Percentiles rank a stretch among this genome's conserved stretches.
Evolutionary conservation across 2,329 filamentous ascomycete genomes (phyloP).

Genomic region (Xylaria sp.): DNA sequence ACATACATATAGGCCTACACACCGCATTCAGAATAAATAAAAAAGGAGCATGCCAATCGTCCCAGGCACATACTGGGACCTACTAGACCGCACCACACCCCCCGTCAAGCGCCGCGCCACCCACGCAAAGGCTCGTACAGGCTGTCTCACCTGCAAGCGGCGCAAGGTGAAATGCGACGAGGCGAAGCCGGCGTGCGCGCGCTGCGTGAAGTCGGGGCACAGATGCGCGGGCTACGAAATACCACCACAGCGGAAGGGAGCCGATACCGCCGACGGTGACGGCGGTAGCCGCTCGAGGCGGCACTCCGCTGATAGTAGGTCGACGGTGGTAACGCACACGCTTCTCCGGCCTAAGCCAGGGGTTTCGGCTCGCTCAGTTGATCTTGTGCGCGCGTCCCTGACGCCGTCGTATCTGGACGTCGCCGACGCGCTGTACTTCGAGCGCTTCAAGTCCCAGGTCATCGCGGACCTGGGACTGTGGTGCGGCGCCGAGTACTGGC

Average conservation of each 20-base stretch:
- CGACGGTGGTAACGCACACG: background rate
- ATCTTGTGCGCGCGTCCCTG: constrained; percentile 34
- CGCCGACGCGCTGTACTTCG: constrained; percentile 40
- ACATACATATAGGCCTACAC: background rate
- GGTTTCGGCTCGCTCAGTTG: too few species aligned
- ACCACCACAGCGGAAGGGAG: constrained; percentile 7
- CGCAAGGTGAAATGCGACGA: constrained; percentile 44
- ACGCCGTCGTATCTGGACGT: constrained; percentile 36
- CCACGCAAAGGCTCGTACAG: constrained; percentile 42
- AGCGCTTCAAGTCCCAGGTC: constrained; percentile 41
- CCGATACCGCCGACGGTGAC: background rate
- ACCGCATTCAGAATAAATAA: background rate
- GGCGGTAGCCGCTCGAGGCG: background rate
- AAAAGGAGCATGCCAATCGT: constrained; percentile 36
- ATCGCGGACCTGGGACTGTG: constrained; percentile 37
- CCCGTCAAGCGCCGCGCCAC: constrained; percentile 38
- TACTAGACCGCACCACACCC: constrained; percentile 38
- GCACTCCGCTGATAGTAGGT: background rate
- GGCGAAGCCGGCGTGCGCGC: constrained; percentile 39
- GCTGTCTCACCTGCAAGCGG: constrained; percentile 43
- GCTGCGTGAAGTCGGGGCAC: constrained; percentile 39
- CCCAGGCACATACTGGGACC: constrained; percentile 41
- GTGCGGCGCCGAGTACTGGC: constrained; percentile 41
- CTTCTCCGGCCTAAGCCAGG: constrained; percentile 33
- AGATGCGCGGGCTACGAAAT: constrained; percentile 38